A percentile compares a stretch with the other conserved stretches of the same genome.
Evolutionary conservation across 768 basidiomycete species (phyloP).

Genomic region (Filobasidium floriforme): DNA sequence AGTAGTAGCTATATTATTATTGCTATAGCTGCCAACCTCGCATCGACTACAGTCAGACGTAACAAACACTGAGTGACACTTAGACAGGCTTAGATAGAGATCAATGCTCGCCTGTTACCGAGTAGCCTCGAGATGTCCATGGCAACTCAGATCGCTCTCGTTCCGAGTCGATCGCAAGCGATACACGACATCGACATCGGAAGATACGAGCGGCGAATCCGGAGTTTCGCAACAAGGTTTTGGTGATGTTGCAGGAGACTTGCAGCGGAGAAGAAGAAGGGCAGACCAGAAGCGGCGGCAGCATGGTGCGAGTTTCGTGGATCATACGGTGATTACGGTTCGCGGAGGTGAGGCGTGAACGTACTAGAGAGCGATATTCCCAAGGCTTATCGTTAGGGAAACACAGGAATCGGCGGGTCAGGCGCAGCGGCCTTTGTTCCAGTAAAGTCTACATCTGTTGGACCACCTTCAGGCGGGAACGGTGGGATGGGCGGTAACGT

Average conservation of each 20-base stretch:
- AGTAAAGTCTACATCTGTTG: constrained; percentile 72
- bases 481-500: constrained; percentile 85
- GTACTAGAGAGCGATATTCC: neutral
- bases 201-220: neutral
- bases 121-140: neutral
- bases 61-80: no score
- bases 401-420: constrained; percentile 73
- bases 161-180: neutral
- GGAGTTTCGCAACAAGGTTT: neutral
- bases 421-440: constrained; percentile 90
- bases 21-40: no score
- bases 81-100: no score
- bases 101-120: neutral
- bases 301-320: constrained; percentile 61
- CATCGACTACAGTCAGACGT: no score
- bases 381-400: neutral
- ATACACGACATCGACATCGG: neutral
- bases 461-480: constrained; percentile 87
- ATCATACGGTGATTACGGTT: constrained; percentile 70
- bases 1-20: no score
- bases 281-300: constrained; percentile 19
- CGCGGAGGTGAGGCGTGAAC: constrained; percentile 56
- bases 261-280: constrained; percentile 15
- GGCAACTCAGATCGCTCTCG: neutral
- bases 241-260: constrained; percentile 9